These are phyloP conservation scores for Alternaria hordeiaustralica DNA, from an alignment of 2,329 filamentous ascomycete genomes.

Conservation along the genomic window DNA sequence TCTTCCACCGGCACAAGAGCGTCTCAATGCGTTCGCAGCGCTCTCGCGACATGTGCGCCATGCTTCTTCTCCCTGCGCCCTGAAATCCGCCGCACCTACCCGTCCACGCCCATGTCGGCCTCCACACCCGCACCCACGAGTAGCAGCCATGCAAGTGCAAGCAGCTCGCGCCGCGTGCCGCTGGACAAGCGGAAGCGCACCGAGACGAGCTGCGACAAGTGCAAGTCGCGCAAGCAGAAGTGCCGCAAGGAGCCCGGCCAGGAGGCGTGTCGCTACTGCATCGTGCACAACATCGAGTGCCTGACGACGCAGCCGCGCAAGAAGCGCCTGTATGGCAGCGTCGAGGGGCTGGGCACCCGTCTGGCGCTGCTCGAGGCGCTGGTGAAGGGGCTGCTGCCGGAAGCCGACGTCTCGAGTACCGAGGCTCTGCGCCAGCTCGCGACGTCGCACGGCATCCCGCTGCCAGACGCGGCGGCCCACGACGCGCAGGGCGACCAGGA, in stretches of 20 bases:
- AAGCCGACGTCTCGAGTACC: slow-evolving; percentile 51
- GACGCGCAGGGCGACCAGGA: slow-evolving; percentile 23
- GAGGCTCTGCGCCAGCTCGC: slow-evolving; percentile 52
- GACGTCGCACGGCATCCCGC: slow-evolving; percentile 48
- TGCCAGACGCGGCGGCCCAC: slow-evolving; percentile 38
- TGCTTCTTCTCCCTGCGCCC: slow-evolving; percentile 13
- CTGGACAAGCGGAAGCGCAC: slow-evolving; percentile 55
- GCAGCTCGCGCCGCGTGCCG: slow-evolving; percentile 49
- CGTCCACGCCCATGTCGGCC: slow-evolving; percentile 11
- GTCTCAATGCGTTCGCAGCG: slow-evolving; percentile 5
- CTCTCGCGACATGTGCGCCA: slow-evolving; percentile 8
- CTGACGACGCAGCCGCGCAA: slow-evolving; percentile 55
- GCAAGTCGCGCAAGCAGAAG: slow-evolving; percentile 57
- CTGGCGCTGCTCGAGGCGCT: slow-evolving; percentile 53
- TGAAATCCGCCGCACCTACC: slow-evolving; percentile 14
- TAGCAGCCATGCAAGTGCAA: slow-evolving; percentile 4
- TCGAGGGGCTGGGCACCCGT: slow-evolving; percentile 51
- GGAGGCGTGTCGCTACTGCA: slow-evolving; percentile 52
- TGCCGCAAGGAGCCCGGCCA: slow-evolving; percentile 51
- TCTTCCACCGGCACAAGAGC: slow-evolving; percentile 5
- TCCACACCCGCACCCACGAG: slow-evolving; percentile 14
- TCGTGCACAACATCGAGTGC: slow-evolving; percentile 51
- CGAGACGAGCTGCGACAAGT: slow-evolving; percentile 56
- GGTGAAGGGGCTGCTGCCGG: slow-evolving; percentile 53
- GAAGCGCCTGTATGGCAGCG: slow-evolving; percentile 53